phyloP scores from a whole-genome alignment of 2,329 filamentous ascomycete species.

The Chaetomium sp. region DNA sequence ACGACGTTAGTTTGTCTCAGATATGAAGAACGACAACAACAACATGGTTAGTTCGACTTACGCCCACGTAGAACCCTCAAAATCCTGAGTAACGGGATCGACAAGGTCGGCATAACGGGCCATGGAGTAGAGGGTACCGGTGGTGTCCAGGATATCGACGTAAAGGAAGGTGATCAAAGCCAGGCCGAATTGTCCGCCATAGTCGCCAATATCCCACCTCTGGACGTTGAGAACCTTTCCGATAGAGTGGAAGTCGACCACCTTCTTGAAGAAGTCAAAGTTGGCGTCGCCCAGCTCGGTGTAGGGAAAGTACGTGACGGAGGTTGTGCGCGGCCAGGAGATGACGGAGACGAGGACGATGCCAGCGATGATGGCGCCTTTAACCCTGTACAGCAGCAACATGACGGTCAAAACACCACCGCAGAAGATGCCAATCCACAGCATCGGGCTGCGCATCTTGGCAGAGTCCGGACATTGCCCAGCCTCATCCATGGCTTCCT shows the following conservation, averaged over 20 bases:
- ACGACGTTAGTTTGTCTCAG: neutral
- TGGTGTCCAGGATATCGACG: slow-evolving; percentile 82
- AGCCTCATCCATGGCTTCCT: slow-evolving; percentile 32
- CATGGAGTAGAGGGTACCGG: slow-evolving; percentile 85
- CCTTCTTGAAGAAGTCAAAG: slow-evolving; percentile 84
- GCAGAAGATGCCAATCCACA: slow-evolving; percentile 88
- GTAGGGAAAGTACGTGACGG: slow-evolving; percentile 76
- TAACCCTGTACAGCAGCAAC: slow-evolving; percentile 78
- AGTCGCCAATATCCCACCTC: slow-evolving; percentile 62
- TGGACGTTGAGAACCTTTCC: slow-evolving; percentile 61
- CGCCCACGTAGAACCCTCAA: slow-evolving; percentile 76
- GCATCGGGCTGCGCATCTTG: slow-evolving; percentile 76
- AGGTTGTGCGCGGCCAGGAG: slow-evolving; percentile 73
- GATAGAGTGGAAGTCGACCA: slow-evolving; percentile 79
- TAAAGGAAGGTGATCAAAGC: slow-evolving; percentile 86
- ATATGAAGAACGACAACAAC: neutral
- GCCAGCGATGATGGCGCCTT: slow-evolving; percentile 78
- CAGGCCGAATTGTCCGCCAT: slow-evolving; percentile 71
- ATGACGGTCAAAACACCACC: slow-evolving; percentile 74
- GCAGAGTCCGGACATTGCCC: slow-evolving; percentile 56
- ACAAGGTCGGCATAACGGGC: slow-evolving; percentile 75
- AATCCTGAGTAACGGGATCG: slow-evolving; percentile 77
- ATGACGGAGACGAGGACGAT: slow-evolving; percentile 81
- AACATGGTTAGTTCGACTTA: slow-evolving; percentile 8
- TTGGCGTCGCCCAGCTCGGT: slow-evolving; percentile 58